phyloP scores from a whole-genome alignment of 495 filamentous ascomycete genomes.

The Sphaerosporella brunnea region DNA sequence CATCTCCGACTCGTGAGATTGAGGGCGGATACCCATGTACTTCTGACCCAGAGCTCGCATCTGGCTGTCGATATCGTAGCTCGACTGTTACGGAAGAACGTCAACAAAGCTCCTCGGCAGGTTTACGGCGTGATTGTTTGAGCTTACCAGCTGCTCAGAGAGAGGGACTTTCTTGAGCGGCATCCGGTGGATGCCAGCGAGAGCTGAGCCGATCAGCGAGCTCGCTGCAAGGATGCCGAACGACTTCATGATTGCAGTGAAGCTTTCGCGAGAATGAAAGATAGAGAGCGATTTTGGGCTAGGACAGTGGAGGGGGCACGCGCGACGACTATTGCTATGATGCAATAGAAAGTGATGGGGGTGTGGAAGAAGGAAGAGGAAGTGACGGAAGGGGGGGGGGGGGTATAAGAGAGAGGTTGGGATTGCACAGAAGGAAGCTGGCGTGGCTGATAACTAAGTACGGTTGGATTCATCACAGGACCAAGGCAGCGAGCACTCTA shows the following conservation, averaged over 20 bases:
- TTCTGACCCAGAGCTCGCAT: conserved; percentile 68
- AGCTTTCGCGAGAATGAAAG: too few relatives aligned
- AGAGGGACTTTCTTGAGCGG: conserved; percentile 94
- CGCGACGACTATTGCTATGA: too few relatives aligned
- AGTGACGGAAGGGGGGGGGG: not conserved
- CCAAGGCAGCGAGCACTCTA: too few relatives aligned
- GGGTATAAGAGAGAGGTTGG: not conserved
- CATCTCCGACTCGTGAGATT: conserved; percentile 49
- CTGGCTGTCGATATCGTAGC: conserved; percentile 64
- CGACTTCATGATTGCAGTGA: conserved; percentile 61
- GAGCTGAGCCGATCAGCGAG: conserved; percentile 66
- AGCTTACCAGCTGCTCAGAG: conserved; percentile 65
- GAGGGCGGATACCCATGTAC: conserved; percentile 75
- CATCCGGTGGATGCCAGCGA: conserved; percentile 76
- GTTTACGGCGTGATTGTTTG: not conserved
- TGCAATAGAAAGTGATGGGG: not conserved
- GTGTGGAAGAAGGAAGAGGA: not conserved
- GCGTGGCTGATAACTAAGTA: too few relatives aligned
- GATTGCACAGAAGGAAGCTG: too few relatives aligned
- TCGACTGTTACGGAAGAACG: conserved; percentile 33
- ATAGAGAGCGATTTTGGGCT: not conserved
- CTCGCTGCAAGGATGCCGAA: conserved; percentile 52
- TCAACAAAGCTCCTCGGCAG: not conserved
- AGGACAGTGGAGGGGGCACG: not conserved
- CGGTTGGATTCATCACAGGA: too few relatives aligned